Conservation (phyloP, 257 asterid species). For the Penstemon newberryi region DNA sequence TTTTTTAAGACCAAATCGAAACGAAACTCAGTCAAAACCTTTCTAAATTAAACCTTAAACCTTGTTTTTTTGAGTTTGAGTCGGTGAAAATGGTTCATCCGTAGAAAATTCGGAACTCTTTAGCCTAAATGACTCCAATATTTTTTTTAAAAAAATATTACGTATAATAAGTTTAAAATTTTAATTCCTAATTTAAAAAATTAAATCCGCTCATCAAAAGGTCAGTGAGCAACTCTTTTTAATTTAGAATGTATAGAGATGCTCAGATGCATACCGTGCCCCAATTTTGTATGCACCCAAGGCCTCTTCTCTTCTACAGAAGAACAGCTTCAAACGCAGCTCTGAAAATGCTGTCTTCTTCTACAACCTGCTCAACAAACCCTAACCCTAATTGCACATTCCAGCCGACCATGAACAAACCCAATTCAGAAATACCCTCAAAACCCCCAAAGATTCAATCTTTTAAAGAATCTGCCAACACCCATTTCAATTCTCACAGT, state of each 20-base stretch:
- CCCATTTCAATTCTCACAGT: conserved; percentile 37
- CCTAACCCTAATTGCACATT: conserved; percentile 28
- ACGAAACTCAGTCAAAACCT: too few species aligned
- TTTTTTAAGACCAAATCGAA: too few species aligned
- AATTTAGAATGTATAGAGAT: too few species aligned
- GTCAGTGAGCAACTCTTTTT: neutral
- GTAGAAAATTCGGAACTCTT: too few species aligned
- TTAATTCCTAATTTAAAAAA: too few species aligned
- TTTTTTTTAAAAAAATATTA: too few species aligned
- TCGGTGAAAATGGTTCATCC: too few species aligned
- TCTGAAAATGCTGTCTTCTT: conserved; percentile 35
- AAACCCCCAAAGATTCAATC: conserved; percentile 29
- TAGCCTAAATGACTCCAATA: too few species aligned
- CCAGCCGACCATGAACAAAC: conserved; percentile 30
- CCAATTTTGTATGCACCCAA: conserved; percentile 37
- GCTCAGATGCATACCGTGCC: conserved; percentile 3
- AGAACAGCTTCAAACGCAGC: conserved; percentile 43
- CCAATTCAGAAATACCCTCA: conserved; percentile 39
- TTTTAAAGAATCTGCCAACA: conserved; percentile 38
- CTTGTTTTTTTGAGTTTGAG: too few species aligned
- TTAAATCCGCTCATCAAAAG: neutral
- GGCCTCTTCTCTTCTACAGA: conserved; percentile 36
- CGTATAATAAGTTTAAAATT: too few species aligned
- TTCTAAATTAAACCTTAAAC: too few species aligned
- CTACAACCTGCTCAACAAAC: conserved; percentile 37